Conservation (phyloP, 2,329 filamentous ascomycete species). For the Monosporascus sp. region DNA sequence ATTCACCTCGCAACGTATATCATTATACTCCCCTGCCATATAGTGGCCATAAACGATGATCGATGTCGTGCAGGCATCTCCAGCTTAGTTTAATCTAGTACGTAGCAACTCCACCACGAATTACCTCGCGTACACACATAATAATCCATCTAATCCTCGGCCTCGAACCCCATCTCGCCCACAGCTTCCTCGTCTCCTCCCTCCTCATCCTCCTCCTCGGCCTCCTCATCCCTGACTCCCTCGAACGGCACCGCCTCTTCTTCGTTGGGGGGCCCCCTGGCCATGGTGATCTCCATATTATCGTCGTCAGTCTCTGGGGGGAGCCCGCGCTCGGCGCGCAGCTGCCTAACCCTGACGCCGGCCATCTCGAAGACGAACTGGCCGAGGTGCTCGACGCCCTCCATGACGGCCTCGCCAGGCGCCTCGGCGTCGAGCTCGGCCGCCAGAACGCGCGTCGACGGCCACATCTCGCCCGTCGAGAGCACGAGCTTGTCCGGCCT, state of each 20-base stretch:
- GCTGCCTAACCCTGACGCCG: conserved; percentile 49
- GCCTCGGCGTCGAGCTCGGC: conserved; percentile 43
- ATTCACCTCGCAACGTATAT: too few species aligned
- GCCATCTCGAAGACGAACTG: conserved; percentile 98
- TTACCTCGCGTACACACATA: too few species aligned
- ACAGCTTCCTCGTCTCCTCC: conserved; percentile 3
- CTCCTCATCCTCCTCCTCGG: conserved; percentile 19
- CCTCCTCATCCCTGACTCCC: conserved; percentile 15
- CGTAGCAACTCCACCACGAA: too few species aligned
- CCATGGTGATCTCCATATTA: conserved; percentile 2
- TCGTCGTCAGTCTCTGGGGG: conserved; percentile 9
- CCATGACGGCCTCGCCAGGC: conserved; percentile 66
- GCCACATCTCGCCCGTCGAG: conserved; percentile 82
- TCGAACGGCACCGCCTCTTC: conserved; percentile 17
- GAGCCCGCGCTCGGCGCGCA: conserved; percentile 35
- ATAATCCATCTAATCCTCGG: neutral
- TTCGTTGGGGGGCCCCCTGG: conserved; percentile 23
- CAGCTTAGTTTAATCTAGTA: too few species aligned
- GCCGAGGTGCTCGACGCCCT: conserved; percentile 86
- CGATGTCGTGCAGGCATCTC: too few species aligned
- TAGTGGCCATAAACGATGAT: too few species aligned
- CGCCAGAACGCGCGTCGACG: conserved; percentile 49
- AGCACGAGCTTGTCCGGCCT: conserved; percentile 78
- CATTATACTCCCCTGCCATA: too few species aligned
- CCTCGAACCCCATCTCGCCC: conserved; percentile 1